These are phyloP conservation scores for Grigorovia transvaalensis DNA, from an alignment of 805 yeast species.

Conservation along the genomic window DNA sequence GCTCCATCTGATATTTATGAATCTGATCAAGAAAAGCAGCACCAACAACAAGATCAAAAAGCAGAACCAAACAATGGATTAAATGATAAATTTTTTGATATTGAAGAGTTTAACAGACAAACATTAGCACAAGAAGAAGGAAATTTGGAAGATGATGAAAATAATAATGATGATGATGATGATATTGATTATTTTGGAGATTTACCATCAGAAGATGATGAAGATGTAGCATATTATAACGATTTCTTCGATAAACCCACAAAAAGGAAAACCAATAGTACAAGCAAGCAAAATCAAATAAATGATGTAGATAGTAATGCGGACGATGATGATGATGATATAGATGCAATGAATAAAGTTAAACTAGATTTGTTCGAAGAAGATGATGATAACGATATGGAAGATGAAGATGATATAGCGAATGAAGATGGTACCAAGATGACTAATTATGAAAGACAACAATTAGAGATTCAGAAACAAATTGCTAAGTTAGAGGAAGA, in stretches of 20 bases:
- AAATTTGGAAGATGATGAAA: constrained; percentile 35
- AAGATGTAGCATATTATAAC: constrained; percentile 48
- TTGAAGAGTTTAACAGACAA: constrained; percentile 74
- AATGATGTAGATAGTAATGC: constrained; percentile 8
- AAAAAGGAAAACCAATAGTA: neutral
- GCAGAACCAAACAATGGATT: constrained; percentile 34
- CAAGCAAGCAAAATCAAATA: constrained; percentile 4
- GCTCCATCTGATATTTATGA: neutral
- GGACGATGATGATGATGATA: constrained; percentile 36
- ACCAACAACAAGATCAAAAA: constrained; percentile 24
- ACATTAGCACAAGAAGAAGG: constrained; percentile 52
- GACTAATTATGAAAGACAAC: constrained; percentile 79
- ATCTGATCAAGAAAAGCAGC: constrained; percentile 18
- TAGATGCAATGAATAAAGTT: constrained; percentile 47
- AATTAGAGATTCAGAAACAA: constrained; percentile 61
- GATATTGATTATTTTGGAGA: constrained; percentile 43
- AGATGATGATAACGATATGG: constrained; percentile 26
- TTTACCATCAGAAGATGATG: constrained; percentile 41
- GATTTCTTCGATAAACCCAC: constrained; percentile 50
- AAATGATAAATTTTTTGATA: constrained; percentile 74
- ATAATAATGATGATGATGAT: constrained; percentile 34
- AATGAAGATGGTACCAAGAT: constrained; percentile 29
- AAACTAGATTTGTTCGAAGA: constrained; percentile 49
- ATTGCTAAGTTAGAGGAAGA: constrained; percentile 75
- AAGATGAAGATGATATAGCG: constrained; percentile 13